Percentiles rank a stretch among this genome's conserved stretches.
Conservation (phyloP, 805 yeast species). For the Lipomyces sp. region DNA sequence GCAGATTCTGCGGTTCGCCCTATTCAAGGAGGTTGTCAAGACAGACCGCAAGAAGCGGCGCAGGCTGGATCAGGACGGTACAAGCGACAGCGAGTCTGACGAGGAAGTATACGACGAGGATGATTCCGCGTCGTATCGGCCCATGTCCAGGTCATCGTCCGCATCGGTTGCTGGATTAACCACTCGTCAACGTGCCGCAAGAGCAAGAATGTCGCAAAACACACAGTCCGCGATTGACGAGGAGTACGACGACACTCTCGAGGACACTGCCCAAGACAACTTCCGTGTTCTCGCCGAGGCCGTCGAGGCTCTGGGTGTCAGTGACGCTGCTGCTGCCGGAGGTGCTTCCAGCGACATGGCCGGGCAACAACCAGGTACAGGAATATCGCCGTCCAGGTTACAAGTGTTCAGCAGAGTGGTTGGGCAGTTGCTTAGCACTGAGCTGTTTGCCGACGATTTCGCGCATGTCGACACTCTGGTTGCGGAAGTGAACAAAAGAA, state of each 20-base stretch:
- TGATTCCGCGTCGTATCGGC: constrained; percentile 4
- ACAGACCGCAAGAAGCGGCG: constrained; percentile 36
- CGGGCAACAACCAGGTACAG: constrained; percentile 34
- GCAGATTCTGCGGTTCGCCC: constrained; percentile 74
- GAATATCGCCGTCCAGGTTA: constrained; percentile 51
- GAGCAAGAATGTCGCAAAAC: not conserved
- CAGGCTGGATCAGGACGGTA: constrained; percentile 40
- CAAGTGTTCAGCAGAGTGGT: constrained; percentile 47
- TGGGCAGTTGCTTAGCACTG: constrained; percentile 48
- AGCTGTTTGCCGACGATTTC: constrained; percentile 43
- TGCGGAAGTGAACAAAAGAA: constrained; percentile 44
- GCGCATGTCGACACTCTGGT: constrained; percentile 42
- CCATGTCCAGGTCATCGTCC: constrained; percentile 8
- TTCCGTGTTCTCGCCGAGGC: constrained; percentile 21
- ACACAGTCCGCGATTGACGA: not conserved
- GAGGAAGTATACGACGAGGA: constrained; percentile 28
- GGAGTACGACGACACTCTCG: not conserved
- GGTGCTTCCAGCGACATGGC: constrained; percentile 7
- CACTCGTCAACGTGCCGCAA: constrained; percentile 2
- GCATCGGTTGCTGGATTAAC: constrained; percentile 5
- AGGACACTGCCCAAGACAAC: constrained; percentile 11
- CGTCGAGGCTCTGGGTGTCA: constrained; percentile 30
- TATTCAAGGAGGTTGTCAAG: constrained; percentile 68
- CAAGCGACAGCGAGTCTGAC: constrained; percentile 33
- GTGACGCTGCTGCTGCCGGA: constrained; percentile 20